phyloP scores from a whole-genome alignment of 257 asterid genomes.

The Penstemon barbatus region DNA sequence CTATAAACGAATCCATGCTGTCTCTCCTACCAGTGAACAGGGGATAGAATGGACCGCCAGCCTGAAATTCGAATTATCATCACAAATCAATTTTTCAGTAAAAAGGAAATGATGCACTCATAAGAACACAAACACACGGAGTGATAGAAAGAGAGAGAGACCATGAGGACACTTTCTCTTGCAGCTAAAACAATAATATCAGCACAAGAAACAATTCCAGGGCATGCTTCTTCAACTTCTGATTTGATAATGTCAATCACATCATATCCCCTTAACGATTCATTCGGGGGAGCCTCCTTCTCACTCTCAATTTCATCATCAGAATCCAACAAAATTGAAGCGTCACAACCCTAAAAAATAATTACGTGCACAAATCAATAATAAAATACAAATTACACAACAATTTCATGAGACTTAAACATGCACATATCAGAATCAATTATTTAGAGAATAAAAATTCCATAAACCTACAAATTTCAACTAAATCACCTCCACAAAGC shows the following conservation, averaged over 20 bases:
- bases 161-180: slow-evolving; percentile 72
- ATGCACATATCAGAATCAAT: background rate
- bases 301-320: slow-evolving; percentile 48
- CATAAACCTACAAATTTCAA: too few relatives aligned
- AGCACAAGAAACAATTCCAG: slow-evolving; percentile 81
- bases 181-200: slow-evolving; percentile 77
- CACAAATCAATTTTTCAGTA: background rate
- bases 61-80: slow-evolving; percentile 46
- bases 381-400: background rate
- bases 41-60: slow-evolving; percentile 86
- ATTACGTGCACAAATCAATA: background rate
- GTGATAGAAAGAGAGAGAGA: slow-evolving; percentile 23
- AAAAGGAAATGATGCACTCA: background rate
- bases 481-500: slow-evolving; percentile 42
- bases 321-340: slow-evolving; percentile 66
- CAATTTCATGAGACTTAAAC: background rate
- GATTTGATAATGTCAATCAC: slow-evolving; percentile 54
- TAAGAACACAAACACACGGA: background rate
- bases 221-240: slow-evolving; percentile 61
- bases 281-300: slow-evolving; percentile 57
- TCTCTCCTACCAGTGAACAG: slow-evolving; percentile 70
- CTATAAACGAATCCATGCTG: slow-evolving; percentile 39
- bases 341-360: slow-evolving; percentile 63
- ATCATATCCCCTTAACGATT: slow-evolving; percentile 58
- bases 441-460: too few relatives aligned